Base-by-base conservation (phyloP, 805 yeast genomes). In the Wickerhamiella parazyma region DNA sequence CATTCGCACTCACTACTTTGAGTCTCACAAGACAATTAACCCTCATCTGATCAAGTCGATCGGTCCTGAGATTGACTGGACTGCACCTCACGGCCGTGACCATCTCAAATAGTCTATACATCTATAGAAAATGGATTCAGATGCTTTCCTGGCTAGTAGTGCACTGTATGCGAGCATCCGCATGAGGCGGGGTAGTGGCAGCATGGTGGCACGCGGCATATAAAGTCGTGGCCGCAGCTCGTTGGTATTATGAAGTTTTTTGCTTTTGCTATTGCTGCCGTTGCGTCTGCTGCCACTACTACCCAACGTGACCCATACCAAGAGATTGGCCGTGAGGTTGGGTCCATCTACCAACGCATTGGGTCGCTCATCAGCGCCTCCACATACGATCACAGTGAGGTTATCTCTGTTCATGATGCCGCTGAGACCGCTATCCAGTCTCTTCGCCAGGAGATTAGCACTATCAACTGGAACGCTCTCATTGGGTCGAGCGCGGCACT, bases 1-100 rank as follows among this genome's bases (percentile, higher is more conserved):
- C 61, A 87, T 89, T 66, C 89, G 87, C 62, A 68, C 70, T 55
- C 96, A 87, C 65, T 89, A 89, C 67, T 86, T 95, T 36, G 79
- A 80, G 62, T 78, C 91, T 20, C 96, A 87, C 59, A 58, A 72
- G 34, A 72, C 71, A 39, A 80, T 85, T 60, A 91, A 89, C 58
- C 95, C 94, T 3, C 64, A 69, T 48, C 78, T 80, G 1, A 80
- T 91, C 50, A 80, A 95, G 2, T 94, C 97, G 3, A 53, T 80
- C 28, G 97, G 97, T 2, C 97, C 97, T 16, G 54, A 77, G 7
- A 42, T 50, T 22, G 53, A 53, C 48, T 53, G 55, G 53, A 42
- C 17, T 5, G 45, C 35, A 21, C 55, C 55, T 10, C 46, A 29
- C 29, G 41, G 45, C 40, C 51, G 57, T 17, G 52, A 47, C 39